A percentile compares a stretch with the other conserved stretches of the same genome.
Conservation (phyloP, 108 stramenopile species). For the Discostella pseudostelligera region DNA sequence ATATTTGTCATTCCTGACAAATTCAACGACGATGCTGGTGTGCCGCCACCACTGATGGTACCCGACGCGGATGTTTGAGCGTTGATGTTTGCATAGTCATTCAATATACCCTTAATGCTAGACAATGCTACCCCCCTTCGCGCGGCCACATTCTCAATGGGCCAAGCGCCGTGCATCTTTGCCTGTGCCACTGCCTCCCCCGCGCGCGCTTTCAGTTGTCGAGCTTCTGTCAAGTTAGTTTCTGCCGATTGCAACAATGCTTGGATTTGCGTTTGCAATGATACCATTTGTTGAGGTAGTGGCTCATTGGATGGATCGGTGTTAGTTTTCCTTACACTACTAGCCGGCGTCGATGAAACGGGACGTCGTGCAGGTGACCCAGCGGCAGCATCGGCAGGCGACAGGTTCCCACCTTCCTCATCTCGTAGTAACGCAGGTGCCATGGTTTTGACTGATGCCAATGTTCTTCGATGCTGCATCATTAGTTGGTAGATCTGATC, state of each 20-base stretch:
- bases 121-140: conserved; percentile 54
- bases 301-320: conserved; percentile 24
- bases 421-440: conserved; percentile 55
- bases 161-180: conserved; percentile 69
- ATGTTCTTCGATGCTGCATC: conserved; percentile 73
- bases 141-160: conserved; percentile 67
- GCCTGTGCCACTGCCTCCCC: conserved; percentile 40
- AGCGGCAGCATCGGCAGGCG: conserved; percentile 61
- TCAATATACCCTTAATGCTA: conserved; percentile 16
- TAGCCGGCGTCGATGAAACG: not conserved
- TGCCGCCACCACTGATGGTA: not conserved
- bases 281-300: conserved; percentile 39
- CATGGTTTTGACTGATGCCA: conserved; percentile 68
- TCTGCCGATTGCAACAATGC: conserved; percentile 21
- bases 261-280: conserved; percentile 30
- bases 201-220: conserved; percentile 25
- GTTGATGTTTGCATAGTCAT: not conserved
- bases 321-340: not conserved
- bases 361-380: conserved; percentile 36
- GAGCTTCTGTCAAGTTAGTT: conserved; percentile 20
- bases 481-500: conserved; percentile 75
- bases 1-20: conserved; percentile 26
- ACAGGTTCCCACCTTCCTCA: conserved; percentile 9
- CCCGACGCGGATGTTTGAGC: not conserved
- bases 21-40: conserved; percentile 18